Percentiles rank a stretch among this genome's conserved stretches.
Evolutionary conservation across 1,284 basidiomycete genomes (phyloP).

Genomic region (Mycosarcoma maydis): DNA sequence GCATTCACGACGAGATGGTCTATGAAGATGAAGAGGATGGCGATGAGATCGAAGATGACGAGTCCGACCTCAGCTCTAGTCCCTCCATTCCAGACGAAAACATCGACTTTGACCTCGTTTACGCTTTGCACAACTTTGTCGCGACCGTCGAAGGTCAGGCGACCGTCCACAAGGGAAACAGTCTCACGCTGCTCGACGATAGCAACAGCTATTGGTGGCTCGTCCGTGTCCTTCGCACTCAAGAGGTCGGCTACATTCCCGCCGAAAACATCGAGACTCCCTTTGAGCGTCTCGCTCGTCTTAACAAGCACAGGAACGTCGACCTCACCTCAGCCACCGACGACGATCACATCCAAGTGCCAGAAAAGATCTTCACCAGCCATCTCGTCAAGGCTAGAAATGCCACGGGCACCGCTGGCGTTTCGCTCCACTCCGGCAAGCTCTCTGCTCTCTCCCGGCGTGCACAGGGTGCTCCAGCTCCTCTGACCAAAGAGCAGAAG

Average conservation of each 20-base stretch:
- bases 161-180: slow-evolving; percentile 66
- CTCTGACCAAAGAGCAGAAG: slow-evolving; percentile 41
- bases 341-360: slow-evolving; percentile 63
- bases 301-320: slow-evolving; percentile 98
- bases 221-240: slow-evolving; percentile 68
- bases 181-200: slow-evolving; percentile 65
- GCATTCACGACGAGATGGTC: slow-evolving; percentile 46
- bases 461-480: slow-evolving; percentile 46
- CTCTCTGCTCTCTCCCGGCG: slow-evolving; percentile 62
- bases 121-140: slow-evolving; percentile 66
- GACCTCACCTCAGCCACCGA: slow-evolving; percentile 71
- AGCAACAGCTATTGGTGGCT: slow-evolving; percentile 68
- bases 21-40: slow-evolving; percentile 60
- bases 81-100: slow-evolving; percentile 67
- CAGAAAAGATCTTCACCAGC: slow-evolving; percentile 49
- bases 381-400: slow-evolving; percentile 62
- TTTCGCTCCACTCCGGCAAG: slow-evolving; percentile 63
- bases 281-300: slow-evolving; percentile 89
- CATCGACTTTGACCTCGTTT: slow-evolving; percentile 67
- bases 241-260: slow-evolving; percentile 99
- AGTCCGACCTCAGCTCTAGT: slow-evolving; percentile 65
- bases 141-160: slow-evolving; percentile 66
- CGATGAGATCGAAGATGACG: slow-evolving; percentile 60
- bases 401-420: slow-evolving; percentile 36
- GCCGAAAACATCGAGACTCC: slow-evolving; percentile 99